Evolutionary conservation across 257 asterid genomes (phyloP).

Genomic region (Plantago elongata): DNA sequence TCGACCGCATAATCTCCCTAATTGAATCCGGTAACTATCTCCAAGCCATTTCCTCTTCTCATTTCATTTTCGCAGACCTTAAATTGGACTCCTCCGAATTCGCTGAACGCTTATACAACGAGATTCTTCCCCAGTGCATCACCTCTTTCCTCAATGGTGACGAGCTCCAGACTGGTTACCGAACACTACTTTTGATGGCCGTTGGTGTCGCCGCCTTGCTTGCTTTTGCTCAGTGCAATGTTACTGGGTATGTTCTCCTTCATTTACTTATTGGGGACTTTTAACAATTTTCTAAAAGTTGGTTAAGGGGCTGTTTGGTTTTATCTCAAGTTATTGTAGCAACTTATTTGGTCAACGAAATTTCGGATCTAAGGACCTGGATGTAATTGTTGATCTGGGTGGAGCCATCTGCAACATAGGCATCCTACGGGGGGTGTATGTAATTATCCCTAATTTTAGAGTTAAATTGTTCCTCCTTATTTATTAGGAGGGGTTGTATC

Average conservation of each 20-base stretch:
- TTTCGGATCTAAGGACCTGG: too few species aligned
- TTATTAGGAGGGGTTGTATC: too few species aligned
- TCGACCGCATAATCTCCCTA: background rate
- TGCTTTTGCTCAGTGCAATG: conserved; percentile 65
- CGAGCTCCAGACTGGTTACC: conserved; percentile 26
- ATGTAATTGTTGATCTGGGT: too few species aligned
- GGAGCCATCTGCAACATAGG: too few species aligned
- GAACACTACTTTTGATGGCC: conserved; percentile 60
- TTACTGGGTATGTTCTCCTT: conserved; percentile 52
- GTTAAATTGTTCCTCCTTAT: too few species aligned
- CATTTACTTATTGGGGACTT: background rate
- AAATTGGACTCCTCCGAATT: conserved; percentile 25
- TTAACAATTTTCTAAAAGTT: too few species aligned
- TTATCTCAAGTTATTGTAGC: too few species aligned
- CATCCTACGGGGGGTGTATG: too few species aligned
- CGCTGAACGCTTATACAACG: conserved; percentile 53
- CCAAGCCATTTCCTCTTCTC: conserved; percentile 48
- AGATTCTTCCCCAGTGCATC: conserved; percentile 48
- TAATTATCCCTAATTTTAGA: too few species aligned
- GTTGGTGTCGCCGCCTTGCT: conserved; percentile 68
- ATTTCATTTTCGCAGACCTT: conserved; percentile 38
- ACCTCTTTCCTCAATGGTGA: conserved; percentile 33
- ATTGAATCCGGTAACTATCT: conserved; percentile 1
- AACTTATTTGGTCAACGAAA: too few species aligned
- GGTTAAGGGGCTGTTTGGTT: too few species aligned